These are phyloP conservation scores for Bruguiera hainesii DNA, from an alignment of 441 rosid genomes.

Conservation along the genomic window DNA sequence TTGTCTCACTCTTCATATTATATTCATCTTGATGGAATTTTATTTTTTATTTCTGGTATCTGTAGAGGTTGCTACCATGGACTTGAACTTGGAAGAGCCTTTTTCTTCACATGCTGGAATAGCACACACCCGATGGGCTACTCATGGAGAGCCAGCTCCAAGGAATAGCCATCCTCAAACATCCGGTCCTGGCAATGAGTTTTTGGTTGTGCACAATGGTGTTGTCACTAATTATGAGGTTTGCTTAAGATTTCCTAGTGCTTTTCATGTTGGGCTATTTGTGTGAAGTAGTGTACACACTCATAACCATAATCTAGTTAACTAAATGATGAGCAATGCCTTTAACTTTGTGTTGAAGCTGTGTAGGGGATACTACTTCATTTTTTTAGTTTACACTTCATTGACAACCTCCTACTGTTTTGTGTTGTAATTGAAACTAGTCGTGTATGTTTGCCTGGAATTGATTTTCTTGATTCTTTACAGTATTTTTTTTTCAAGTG, in stretches of 20 bases:
- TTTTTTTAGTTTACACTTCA: too few species aligned
- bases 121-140: slow-evolving; percentile 98
- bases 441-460: too few species aligned
- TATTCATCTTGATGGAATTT: neutral
- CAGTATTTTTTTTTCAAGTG: too few species aligned
- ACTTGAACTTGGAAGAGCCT: slow-evolving; percentile 68
- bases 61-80: slow-evolving; percentile 61
- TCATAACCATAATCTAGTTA: too few species aligned
- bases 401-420: too few species aligned
- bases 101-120: slow-evolving; percentile 82
- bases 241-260: slow-evolving; percentile 16
- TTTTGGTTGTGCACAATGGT: slow-evolving; percentile 94
- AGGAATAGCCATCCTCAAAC: slow-evolving; percentile 94
- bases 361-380: too few species aligned
- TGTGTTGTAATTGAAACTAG: too few species aligned
- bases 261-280: too few species aligned
- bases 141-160: slow-evolving; percentile 95
- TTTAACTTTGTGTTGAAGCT: too few species aligned
- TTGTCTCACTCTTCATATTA: neutral
- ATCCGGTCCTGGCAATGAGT: slow-evolving; percentile 81
- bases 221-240: slow-evolving; percentile 90
- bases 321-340: too few species aligned
- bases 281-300: too few species aligned
- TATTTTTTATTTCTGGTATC: slow-evolving; percentile 5
- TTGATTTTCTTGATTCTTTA: too few species aligned